phyloP scores from a whole-genome alignment of 345 rosid species.

The Turnera subulata region DNA sequence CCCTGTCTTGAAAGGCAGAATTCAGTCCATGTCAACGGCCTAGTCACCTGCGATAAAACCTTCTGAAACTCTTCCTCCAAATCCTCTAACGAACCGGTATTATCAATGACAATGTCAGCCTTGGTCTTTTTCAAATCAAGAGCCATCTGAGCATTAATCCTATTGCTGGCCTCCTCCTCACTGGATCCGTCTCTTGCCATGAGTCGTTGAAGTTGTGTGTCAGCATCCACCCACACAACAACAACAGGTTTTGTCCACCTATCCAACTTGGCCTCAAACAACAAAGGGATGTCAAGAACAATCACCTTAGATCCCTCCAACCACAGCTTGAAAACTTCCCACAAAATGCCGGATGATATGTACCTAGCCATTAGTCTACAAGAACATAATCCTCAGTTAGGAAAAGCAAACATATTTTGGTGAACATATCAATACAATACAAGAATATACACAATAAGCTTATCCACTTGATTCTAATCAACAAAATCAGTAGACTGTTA shows the following conservation, averaged over 20 bases:
- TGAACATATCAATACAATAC: too few species aligned
- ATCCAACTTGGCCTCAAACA: slow-evolving; percentile 83
- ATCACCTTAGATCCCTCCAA: slow-evolving; percentile 59
- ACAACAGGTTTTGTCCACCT: slow-evolving; percentile 79
- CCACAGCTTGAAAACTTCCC: slow-evolving; percentile 70
- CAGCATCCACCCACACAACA: slow-evolving; percentile 70
- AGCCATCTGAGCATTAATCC: slow-evolving; percentile 77
- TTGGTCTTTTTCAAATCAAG: slow-evolving; percentile 58
- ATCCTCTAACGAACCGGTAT: slow-evolving; percentile 62
- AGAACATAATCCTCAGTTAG: slow-evolving; percentile 7
- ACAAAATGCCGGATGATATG: slow-evolving; percentile 69
- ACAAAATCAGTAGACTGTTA: too few species aligned
- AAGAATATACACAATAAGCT: too few species aligned
- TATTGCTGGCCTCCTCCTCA: slow-evolving; percentile 72
- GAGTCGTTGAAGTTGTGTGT: slow-evolving; percentile 69
- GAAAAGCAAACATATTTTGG: neutral
- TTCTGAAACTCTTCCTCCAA: slow-evolving; percentile 51
- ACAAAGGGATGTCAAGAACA: slow-evolving; percentile 74
- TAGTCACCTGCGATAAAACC: slow-evolving; percentile 49
- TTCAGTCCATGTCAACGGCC: slow-evolving; percentile 76
- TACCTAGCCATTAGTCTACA: slow-evolving; percentile 71
- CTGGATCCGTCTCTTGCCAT: slow-evolving; percentile 56
- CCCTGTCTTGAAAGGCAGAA: slow-evolving; percentile 85
- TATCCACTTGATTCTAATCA: neutral
- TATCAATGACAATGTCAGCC: slow-evolving; percentile 83